Evolutionary conservation across 352 stramenopile species (phyloP).

Genomic region (Aphanomyces euteiches): DNA sequence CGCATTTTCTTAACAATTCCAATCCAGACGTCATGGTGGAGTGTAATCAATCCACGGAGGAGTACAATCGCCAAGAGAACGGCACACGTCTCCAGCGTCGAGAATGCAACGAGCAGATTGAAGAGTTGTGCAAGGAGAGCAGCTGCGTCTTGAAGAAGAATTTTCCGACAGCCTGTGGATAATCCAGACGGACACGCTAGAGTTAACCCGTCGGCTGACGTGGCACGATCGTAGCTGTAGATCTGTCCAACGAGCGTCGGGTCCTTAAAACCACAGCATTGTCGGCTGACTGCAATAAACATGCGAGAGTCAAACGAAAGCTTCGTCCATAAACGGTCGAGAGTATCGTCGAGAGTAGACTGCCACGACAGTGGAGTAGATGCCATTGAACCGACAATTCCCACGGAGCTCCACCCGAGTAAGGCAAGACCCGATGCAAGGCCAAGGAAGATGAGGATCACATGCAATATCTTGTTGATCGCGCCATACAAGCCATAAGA

Average conservation of each 20-base stretch:
- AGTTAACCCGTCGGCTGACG: slow-evolving; percentile 32
- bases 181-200: slow-evolving; percentile 41
- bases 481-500: slow-evolving; percentile 40
- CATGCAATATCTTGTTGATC: slow-evolving; percentile 41
- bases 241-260: slow-evolving; percentile 37
- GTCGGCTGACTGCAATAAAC: slow-evolving; percentile 41
- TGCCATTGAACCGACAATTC: neutral
- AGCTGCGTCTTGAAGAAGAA: slow-evolving; percentile 38
- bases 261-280: slow-evolving; percentile 55
- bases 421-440: neutral
- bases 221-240: slow-evolving; percentile 45
- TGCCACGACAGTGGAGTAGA: slow-evolving; percentile 38
- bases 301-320: slow-evolving; percentile 40
- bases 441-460: slow-evolving; percentile 42
- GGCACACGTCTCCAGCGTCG: slow-evolving; percentile 38
- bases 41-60: slow-evolving; percentile 36
- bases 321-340: slow-evolving; percentile 45
- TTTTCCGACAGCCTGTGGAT: slow-evolving; percentile 38
- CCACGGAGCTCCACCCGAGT: slow-evolving; percentile 23
- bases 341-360: slow-evolving; percentile 34
- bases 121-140: slow-evolving; percentile 50
- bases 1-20: slow-evolving; percentile 44
- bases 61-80: slow-evolving; percentile 33
- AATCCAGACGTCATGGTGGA: slow-evolving; percentile 48
- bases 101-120: slow-evolving; percentile 39